Evolutionary conservation across 345 rosid species (phyloP).

Genomic region (Salix udensis): DNA sequence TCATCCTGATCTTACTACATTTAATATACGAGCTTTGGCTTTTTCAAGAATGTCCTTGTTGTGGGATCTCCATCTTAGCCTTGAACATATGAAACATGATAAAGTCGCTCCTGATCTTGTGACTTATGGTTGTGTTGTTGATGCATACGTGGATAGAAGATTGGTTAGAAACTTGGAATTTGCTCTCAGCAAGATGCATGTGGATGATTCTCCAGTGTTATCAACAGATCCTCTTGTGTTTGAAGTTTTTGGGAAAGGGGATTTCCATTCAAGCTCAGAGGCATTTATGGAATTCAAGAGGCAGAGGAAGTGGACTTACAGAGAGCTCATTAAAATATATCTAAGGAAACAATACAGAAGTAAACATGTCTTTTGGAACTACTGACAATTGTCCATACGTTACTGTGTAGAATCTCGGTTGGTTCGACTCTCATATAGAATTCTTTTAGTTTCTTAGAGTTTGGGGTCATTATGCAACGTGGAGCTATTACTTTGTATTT

Average conservation of each 20-base stretch:
- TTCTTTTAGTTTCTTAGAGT: not conserved
- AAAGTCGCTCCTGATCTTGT: constrained; percentile 67
- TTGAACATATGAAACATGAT: constrained; percentile 71
- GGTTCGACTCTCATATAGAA: not conserved
- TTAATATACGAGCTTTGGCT: constrained; percentile 68
- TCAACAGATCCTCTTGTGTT: constrained; percentile 59
- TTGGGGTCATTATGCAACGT: not conserved
- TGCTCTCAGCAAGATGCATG: constrained; percentile 46
- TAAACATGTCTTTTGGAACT: constrained; percentile 86
- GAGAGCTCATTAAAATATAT: constrained; percentile 50
- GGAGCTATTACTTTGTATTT: not conserved
- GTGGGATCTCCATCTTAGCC: constrained; percentile 86
- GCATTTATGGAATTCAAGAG: constrained; percentile 62
- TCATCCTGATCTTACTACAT: constrained; percentile 67
- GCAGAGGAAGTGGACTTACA: constrained; percentile 55
- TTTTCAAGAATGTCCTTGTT: constrained; percentile 76
- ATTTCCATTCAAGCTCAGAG: constrained; percentile 70
- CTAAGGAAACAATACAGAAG: constrained; percentile 55
- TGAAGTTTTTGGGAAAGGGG: constrained; percentile 78
- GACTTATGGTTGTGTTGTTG: constrained; percentile 74
- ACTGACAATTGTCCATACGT: constrained; percentile 30
- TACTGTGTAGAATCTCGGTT: not conserved
- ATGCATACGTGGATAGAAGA: constrained; percentile 75
- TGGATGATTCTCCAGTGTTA: constrained; percentile 47
- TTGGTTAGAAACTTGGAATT: constrained; percentile 65